A percentile compares a stretch with the other conserved stretches of the same genome.
Evolutionary conservation across 768 basidiomycete genomes (phyloP).

Genomic region (Nidularia pulvinata): DNA sequence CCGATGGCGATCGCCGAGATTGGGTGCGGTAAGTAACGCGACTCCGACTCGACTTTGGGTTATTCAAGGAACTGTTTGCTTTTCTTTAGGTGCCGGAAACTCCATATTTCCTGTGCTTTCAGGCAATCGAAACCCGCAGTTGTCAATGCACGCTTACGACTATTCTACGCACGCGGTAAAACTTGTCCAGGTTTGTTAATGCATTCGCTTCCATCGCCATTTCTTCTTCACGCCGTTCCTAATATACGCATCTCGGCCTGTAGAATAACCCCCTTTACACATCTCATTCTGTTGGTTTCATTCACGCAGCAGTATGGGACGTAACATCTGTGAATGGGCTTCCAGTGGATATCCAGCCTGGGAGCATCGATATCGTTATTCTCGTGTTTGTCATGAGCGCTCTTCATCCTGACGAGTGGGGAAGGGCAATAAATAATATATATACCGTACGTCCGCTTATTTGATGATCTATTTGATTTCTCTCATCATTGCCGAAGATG

Average conservation of each 20-base stretch:
- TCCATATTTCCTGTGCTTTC: conserved; percentile 87
- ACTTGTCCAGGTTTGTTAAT: conserved; percentile 71
- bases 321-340: conserved; percentile 63
- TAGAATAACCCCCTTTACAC: conserved; percentile 76
- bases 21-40: conserved; percentile 71
- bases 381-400: conserved; percentile 95
- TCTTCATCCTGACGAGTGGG: conserved; percentile 93
- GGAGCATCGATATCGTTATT: conserved; percentile 85
- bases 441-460: conserved; percentile 49
- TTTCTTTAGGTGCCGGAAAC: conserved; percentile 82
- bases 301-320: conserved; percentile 90
- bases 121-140: conserved; percentile 79
- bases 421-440: conserved; percentile 76
- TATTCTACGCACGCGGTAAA: conserved; percentile 90
- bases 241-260: background rate
- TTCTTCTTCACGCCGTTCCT: background rate
- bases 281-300: conserved; percentile 64
- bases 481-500: conserved; percentile 45
- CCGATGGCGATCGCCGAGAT: conserved; percentile 79
- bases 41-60: background rate
- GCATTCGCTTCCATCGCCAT: background rate
- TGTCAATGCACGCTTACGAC: conserved; percentile 83
- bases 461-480: background rate
- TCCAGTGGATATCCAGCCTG: conserved; percentile 62
- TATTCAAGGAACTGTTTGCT: background rate